Evolutionary conservation across 108 stramenopile species (phyloP).

Genomic region (Skeletonema marinoi): DNA sequence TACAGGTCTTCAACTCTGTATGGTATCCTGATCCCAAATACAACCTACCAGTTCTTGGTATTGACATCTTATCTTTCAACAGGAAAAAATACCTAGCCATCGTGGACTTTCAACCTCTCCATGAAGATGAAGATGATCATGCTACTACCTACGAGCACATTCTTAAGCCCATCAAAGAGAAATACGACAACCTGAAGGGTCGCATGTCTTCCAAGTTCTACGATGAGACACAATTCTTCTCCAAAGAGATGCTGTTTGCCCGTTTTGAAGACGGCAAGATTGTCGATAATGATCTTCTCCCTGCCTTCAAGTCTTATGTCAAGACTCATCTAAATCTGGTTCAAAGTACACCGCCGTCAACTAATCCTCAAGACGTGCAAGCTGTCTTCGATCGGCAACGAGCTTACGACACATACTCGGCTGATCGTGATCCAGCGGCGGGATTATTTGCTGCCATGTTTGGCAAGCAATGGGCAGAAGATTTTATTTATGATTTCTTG

Average conservation of each 20-base stretch:
- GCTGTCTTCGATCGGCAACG: conserved; percentile 73
- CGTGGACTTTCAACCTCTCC: conserved; percentile 94
- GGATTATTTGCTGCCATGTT: conserved; percentile 94
- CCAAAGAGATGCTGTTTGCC: conserved; percentile 91
- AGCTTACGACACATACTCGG: conserved; percentile 94
- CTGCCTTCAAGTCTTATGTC: conserved; percentile 88
- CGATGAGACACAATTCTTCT: conserved; percentile 94
- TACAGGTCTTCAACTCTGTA: conserved; percentile 95
- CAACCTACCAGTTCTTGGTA: conserved; percentile 92
- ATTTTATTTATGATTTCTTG: conserved; percentile 90
- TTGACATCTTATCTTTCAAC: conserved; percentile 92
- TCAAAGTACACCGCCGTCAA: conserved; percentile 25
- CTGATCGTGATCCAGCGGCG: conserved; percentile 93
- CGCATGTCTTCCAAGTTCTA: conserved; percentile 92
- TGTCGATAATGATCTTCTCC: conserved; percentile 73
- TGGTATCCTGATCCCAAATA: conserved; percentile 91
- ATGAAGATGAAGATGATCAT: conserved; percentile 77
- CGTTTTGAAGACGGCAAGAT: conserved; percentile 84
- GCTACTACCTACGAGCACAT: conserved; percentile 64
- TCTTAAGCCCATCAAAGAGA: conserved; percentile 82
- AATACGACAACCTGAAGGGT: conserved; percentile 86
- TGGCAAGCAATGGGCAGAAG: conserved; percentile 90
- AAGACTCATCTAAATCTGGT: conserved; percentile 70
- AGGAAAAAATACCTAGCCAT: conserved; percentile 91
- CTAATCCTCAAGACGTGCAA: conserved; percentile 14